Conservation (phyloP, 306 rosid genomes). For the Corylus heterophylla region DNA sequence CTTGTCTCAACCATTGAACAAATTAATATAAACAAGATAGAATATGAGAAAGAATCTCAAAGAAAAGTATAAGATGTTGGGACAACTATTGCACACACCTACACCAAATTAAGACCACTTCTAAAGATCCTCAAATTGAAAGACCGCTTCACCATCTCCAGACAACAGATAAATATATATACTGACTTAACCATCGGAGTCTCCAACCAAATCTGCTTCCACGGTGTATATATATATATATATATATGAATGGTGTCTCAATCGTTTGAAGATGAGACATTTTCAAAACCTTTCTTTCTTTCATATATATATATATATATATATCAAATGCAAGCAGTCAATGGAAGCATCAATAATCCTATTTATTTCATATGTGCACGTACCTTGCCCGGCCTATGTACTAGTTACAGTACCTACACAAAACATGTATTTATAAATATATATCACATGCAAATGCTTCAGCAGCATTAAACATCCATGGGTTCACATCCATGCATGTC, state of each 20-base stretch:
- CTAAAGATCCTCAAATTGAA: too few relatives aligned
- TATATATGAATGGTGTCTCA: conserved; percentile 30
- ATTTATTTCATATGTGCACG: conserved; percentile 34
- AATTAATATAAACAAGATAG: background rate
- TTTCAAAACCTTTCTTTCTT: conserved; percentile 44
- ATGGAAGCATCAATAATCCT: conserved; percentile 41
- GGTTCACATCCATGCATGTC: conserved; percentile 62
- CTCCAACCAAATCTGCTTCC: too few relatives aligned
- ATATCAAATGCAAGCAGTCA: conserved; percentile 49
- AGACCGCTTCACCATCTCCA: too few relatives aligned
- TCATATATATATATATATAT: conserved; percentile 8
- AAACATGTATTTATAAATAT: conserved; percentile 22
- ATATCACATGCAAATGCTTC: conserved; percentile 55
- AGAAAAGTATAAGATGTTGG: too few relatives aligned
- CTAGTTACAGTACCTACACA: conserved; percentile 30
- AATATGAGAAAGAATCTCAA: conserved; percentile 34
- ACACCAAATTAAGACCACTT: too few relatives aligned
- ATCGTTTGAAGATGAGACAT: conserved; percentile 43
- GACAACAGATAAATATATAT: too few relatives aligned
- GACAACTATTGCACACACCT: too few relatives aligned
- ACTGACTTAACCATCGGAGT: too few relatives aligned
- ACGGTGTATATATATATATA: background rate
- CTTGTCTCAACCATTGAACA: background rate
- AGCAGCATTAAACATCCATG: conserved; percentile 44
- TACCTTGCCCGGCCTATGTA: conserved; percentile 39